These are phyloP conservation scores for Alliaria petiolata DNA, from an alignment of 345 rosid species.

Conservation along the genomic window DNA sequence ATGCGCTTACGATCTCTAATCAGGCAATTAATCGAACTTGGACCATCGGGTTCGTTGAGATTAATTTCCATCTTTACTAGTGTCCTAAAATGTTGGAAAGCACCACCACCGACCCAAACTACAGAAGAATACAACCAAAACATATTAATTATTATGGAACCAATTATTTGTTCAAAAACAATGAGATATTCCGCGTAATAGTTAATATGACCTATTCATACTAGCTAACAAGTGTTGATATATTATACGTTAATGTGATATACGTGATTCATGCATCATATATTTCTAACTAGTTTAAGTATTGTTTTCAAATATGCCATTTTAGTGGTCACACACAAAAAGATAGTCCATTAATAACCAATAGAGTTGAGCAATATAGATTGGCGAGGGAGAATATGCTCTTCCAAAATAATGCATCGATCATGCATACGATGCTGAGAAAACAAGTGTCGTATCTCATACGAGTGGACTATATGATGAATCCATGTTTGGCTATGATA, in stretches of 20 bases:
- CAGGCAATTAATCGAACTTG: constrained; percentile 19
- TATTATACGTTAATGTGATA: not conserved
- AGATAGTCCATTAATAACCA: not conserved
- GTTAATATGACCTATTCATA: not conserved
- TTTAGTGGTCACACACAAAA: not conserved
- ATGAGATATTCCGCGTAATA: constrained; percentile 1
- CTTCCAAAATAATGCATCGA: not conserved
- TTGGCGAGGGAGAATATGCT: not conserved
- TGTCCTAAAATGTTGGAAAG: constrained; percentile 28
- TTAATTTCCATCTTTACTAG: not conserved
- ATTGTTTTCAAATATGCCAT: not conserved
- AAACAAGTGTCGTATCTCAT: not conserved
- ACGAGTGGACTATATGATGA: not conserved
- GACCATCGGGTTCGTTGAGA: constrained; percentile 23
- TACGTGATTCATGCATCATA: constrained; percentile 17
- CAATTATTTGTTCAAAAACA: constrained; percentile 3
- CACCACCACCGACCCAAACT: constrained; percentile 25
- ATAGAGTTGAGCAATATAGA: not conserved
- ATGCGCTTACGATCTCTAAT: not conserved
- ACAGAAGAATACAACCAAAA: not conserved
- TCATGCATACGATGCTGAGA: not conserved
- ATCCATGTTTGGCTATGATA: constrained; percentile 1
- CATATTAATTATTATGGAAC: not conserved
- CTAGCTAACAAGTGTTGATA: not conserved
- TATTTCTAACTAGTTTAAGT: not conserved